Evolutionary conservation across 768 basidiomycete genomes (phyloP), one percentile per base, ranked within the genome.

Genomic region (Kwoniella shandongensis): DNA sequence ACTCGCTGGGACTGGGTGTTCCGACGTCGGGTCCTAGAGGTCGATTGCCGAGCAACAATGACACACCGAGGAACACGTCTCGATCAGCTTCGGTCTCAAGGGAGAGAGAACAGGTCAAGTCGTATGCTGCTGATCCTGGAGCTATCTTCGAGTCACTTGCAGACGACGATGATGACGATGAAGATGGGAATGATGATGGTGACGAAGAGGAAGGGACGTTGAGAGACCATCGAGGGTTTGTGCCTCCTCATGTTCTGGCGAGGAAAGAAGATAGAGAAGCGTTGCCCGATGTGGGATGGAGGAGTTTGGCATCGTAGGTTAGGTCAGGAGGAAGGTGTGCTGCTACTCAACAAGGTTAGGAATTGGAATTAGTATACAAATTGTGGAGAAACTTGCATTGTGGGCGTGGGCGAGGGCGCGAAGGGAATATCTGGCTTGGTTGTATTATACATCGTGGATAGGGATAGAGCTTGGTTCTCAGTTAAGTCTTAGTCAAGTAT

Each of bases 71-170:
- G 11, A 26, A 44, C 30, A 39, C 23, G 35, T 44, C 47, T 4
- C 46, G 69, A 56, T 57, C 59, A 12, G 64, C 59, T 4, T 59
- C 61, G 18, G 63, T 51, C 13, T 67, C 63, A 5, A 61, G 69
- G 22, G 67, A 69, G n/a, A 30, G 62, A 38, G 65, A 68, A 35
- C 64, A 67, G 41, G 41, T 59, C 11, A 53, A 54, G 26, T 44
- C 53, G n/a, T 73, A 66, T 47, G 44, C 46, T n/a, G 63, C 63
- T 18, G 75, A 76, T 57, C 73, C 73, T 2, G 75, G 75, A 18
- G 67, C 71, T 1, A 63, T 71, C 4, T 62, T 73, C 44, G 75
- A 72, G 49, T 53, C 58, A 1, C 29, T 74, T 44, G 66, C 49
- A 15, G 72, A 70, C 50, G 70, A 65, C 4, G 50, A 40, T 1